Evolutionary conservation across 2,329 filamentous ascomycete genomes (phyloP).

Genomic region (Aureobasidium vineae): DNA sequence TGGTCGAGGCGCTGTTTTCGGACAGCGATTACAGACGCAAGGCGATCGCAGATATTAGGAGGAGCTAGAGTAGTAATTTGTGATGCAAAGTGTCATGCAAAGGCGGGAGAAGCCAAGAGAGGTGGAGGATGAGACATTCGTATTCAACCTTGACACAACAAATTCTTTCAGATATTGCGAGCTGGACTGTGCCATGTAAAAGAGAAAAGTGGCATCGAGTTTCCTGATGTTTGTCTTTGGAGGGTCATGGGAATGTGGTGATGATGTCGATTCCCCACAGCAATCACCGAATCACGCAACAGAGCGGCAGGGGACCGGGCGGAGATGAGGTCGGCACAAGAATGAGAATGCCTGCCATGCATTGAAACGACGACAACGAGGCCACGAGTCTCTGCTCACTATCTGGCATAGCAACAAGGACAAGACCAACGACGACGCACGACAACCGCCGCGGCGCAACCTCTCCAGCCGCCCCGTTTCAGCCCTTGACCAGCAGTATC

Average conservation of each 20-base stretch:
- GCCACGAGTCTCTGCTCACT: background rate
- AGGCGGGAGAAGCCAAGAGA: conserved; percentile 13
- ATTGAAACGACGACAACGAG: conserved; percentile 9
- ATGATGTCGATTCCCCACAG: conserved; percentile 10
- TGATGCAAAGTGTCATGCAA: conserved; percentile 12
- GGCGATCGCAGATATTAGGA: conserved; percentile 58
- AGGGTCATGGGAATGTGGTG: background rate
- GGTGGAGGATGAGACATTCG: conserved; percentile 6
- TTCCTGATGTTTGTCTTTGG: background rate
- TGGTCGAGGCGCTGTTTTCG: conserved; percentile 64
- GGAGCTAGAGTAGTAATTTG: conserved; percentile 14
- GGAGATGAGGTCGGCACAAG: conserved; percentile 15
- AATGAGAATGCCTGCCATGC: conserved; percentile 12
- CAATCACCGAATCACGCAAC: conserved; percentile 10
- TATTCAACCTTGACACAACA: background rate
- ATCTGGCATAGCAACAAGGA: conserved; percentile 8
- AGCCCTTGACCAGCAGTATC: background rate
- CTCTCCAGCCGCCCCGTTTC: conserved; percentile 2
- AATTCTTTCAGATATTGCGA: background rate
- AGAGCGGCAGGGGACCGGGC: conserved; percentile 12
- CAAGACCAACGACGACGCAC: background rate
- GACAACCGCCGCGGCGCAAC: conserved; percentile 3
- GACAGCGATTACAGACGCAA: conserved; percentile 59
- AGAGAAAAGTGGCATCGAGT: background rate
- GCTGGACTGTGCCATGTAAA: background rate